phyloP scores from a whole-genome alignment of 2,329 filamentous ascomycete species.

The Curvularia eragrostidis region DNA sequence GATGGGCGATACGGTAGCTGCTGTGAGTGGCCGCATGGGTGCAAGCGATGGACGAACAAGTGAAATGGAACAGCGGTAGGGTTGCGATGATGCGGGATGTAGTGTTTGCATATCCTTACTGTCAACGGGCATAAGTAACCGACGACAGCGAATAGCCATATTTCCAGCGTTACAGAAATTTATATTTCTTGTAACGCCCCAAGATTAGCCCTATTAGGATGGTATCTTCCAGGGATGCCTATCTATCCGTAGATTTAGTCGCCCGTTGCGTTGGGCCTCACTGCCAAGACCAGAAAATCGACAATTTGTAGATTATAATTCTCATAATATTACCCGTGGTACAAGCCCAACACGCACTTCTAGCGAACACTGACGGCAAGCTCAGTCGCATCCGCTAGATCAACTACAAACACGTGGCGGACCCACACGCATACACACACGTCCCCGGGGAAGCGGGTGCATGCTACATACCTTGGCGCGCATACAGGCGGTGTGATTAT shows the following conservation, averaged over 20 bases:
- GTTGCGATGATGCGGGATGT: neutral
- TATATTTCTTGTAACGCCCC: neutral
- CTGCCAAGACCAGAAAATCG: neutral
- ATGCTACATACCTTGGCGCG: slow-evolving; percentile 20
- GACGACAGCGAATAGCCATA: neutral
- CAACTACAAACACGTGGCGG: neutral
- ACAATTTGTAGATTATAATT: neutral
- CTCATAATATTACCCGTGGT: neutral
- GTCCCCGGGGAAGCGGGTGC: slow-evolving; percentile 29
- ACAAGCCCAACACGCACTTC: neutral
- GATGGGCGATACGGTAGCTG: too few species aligned
- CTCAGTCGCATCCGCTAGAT: neutral
- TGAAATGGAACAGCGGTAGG: neutral
- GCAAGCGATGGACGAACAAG: neutral
- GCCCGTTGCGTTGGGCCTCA: neutral
- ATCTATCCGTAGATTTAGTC: neutral
- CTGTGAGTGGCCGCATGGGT: neutral
- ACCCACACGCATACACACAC: neutral
- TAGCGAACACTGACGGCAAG: slow-evolving; percentile 1
- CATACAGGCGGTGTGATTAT: slow-evolving; percentile 40
- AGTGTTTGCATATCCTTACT: neutral
- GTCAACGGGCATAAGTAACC: neutral
- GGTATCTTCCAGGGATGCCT: neutral
- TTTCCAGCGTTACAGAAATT: neutral
- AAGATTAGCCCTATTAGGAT: neutral